Evolutionary conservation across 2,329 filamentous ascomycete genomes (phyloP), one percentile per base, ranked within the genome.

Genomic region (Magnaporthiopsis incrustans): DNA sequence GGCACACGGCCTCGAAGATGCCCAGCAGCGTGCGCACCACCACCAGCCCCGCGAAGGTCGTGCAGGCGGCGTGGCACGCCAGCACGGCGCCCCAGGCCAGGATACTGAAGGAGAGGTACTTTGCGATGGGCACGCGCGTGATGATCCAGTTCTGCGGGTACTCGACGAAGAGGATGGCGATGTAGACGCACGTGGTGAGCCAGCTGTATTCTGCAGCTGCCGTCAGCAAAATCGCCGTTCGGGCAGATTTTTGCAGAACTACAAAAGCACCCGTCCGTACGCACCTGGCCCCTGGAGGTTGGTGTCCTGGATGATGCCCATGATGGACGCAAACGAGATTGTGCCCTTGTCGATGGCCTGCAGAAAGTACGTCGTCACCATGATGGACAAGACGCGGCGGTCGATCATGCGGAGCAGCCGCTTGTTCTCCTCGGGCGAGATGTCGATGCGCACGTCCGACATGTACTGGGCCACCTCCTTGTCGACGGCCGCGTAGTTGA

Each of bases 101-200:
- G 68, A 91, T 88, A 69, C 82, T 87, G 69, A 84, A 78, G 57
- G 82, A 81, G 6, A 89, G 80, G 65, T 88, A 89, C 70, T 89
- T 89, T 63, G 85, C 87, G 59, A 89, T 83, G 7, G 87, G 88
- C 0, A 89, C 83, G 33, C 85, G 81, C 60, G 69, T 67, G 63
- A 74, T 76, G 68, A 79, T 72, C 69, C 70, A 77, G 73, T 88
- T 89, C 72, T 88, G 88, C 0, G 89, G 89, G 70, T 90, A 91
- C 73, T 91, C 89, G 67, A 90, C 88, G 60, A 87, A 74, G 12
- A 91, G 77, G 26, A 90, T 85, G 62, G 84, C 86, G 66, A 91
- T 86, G 76, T 91, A 91, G 67, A 91, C 89, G 78, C 86, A 89
- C 15, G 87, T 89, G 0, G 86, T 89, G 62, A 92, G 77, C 89